These are phyloP conservation scores for Phytophthora ramorum DNA, from an alignment of 352 stramenopile genomes.

Conservation along the genomic window DNA sequence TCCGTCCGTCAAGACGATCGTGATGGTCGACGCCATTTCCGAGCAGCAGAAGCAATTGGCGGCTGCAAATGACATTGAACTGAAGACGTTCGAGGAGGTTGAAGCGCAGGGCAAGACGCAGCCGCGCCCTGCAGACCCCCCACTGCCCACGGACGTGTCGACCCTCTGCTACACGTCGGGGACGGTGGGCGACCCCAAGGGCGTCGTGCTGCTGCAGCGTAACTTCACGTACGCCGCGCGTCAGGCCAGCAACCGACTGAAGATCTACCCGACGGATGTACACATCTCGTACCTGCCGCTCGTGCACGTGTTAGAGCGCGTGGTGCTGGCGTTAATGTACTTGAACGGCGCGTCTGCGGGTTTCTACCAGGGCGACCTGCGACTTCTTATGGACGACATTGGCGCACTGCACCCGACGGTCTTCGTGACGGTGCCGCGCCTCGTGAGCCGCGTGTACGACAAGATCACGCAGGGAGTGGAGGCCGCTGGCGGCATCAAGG, in stretches of 20 bases:
- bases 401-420: constrained; percentile 89
- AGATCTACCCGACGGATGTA: constrained; percentile 63
- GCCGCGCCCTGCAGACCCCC: constrained; percentile 39
- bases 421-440: constrained; percentile 92
- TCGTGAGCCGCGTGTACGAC: constrained; percentile 97
- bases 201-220: constrained; percentile 92
- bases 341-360: constrained; percentile 80
- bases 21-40: constrained; percentile 42
- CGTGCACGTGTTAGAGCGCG: constrained; percentile 95
- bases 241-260: constrained; percentile 29
- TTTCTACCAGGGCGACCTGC: constrained; percentile 84
- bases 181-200: constrained; percentile 95
- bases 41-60: constrained; percentile 36
- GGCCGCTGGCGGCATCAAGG: constrained; percentile 43
- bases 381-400: constrained; percentile 93
- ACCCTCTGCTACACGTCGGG: constrained; percentile 95
- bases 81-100: constrained; percentile 45
- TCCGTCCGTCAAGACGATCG: constrained; percentile 41
- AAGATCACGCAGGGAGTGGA: constrained; percentile 83
- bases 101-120: constrained; percentile 30
- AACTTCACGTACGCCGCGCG: constrained; percentile 43
- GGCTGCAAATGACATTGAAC: constrained; percentile 25
- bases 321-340: constrained; percentile 82
- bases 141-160: constrained; percentile 76
- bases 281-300: constrained; percentile 96